A percentile compares a stretch with the other conserved stretches of the same genome.
Evolutionary conservation across 306 rosid genomes (phyloP).

Genomic region (Myrica gale): DNA sequence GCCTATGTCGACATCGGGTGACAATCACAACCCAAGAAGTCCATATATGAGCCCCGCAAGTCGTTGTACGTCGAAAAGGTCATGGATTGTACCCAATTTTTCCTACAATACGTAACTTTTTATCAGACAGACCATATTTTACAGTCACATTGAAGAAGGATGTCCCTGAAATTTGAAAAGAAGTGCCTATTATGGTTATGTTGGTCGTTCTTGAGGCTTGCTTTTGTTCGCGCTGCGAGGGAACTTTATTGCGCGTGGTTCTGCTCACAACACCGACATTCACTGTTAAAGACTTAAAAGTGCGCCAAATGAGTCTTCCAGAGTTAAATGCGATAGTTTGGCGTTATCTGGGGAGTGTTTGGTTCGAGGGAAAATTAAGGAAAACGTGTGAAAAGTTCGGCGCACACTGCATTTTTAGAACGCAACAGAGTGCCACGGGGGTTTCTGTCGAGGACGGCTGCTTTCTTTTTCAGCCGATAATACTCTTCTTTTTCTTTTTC

Average conservation of each 20-base stretch:
- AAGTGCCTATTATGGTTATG: constrained; percentile 27
- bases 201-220: neutral
- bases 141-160: too few species aligned
- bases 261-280: constrained; percentile 29
- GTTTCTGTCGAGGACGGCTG: neutral
- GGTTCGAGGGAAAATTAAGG: constrained; percentile 16
- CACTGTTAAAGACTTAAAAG: constrained; percentile 13
- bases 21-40: too few species aligned
- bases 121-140: too few species aligned
- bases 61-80: too few species aligned
- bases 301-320: neutral
- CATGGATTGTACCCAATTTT: too few species aligned
- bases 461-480: neutral
- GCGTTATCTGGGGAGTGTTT: constrained; percentile 6
- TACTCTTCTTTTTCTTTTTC: too few species aligned
- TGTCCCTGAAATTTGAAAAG: neutral
- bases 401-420: neutral
- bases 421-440: constrained; percentile 5
- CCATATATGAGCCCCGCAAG: too few species aligned
- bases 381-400: neutral
- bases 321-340: neutral
- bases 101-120: too few species aligned
- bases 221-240: neutral
- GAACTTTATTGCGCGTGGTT: neutral
- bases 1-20: too few species aligned